phyloP scores from a whole-genome alignment of 2,329 filamentous ascomycete genomes.

The Epicoccum sorghinum region DNA sequence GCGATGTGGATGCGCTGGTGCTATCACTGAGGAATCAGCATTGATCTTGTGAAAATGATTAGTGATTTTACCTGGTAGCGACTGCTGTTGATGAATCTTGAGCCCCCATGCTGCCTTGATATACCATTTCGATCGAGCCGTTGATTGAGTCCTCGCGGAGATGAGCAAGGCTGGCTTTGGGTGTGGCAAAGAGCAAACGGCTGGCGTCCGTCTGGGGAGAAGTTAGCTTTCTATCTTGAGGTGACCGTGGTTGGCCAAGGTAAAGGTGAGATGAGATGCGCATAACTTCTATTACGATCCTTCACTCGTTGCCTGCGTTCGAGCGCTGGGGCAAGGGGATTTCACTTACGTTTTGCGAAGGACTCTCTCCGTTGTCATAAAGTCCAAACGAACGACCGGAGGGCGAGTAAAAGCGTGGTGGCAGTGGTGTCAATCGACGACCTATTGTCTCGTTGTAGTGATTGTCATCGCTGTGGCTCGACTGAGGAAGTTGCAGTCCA shows the following conservation, averaged over 20 bases:
- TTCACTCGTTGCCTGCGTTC: conserved; percentile 20
- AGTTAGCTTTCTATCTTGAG: conserved; percentile 12
- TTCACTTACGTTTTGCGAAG: conserved; percentile 43
- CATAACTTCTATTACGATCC: conserved; percentile 5
- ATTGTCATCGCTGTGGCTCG: conserved; percentile 26
- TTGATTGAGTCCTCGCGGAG: conserved; percentile 20
- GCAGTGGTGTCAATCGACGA: conserved; percentile 19
- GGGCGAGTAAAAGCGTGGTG: conserved; percentile 42
- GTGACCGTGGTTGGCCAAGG: no score
- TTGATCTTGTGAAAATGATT: no score
- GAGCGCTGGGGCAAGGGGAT: no score
- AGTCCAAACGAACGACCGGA: conserved; percentile 25
- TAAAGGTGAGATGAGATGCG: conserved; percentile 6
- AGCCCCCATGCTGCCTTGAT: conserved; percentile 31
- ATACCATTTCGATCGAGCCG: conserved; percentile 33
- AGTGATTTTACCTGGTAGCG: no score
- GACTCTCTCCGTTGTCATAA: conserved; percentile 29
- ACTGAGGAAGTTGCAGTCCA: conserved; percentile 12
- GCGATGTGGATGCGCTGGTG: not conserved
- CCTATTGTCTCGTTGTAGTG: conserved; percentile 11
- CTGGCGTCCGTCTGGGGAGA: conserved; percentile 29
- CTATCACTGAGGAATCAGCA: not conserved
- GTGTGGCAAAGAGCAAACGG: conserved; percentile 31
- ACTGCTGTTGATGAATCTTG: conserved; percentile 17
- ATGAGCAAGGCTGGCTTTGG: conserved; percentile 11